Base-by-base conservation (phyloP, 257 asterid species). In the Lycium barbarum region DNA sequence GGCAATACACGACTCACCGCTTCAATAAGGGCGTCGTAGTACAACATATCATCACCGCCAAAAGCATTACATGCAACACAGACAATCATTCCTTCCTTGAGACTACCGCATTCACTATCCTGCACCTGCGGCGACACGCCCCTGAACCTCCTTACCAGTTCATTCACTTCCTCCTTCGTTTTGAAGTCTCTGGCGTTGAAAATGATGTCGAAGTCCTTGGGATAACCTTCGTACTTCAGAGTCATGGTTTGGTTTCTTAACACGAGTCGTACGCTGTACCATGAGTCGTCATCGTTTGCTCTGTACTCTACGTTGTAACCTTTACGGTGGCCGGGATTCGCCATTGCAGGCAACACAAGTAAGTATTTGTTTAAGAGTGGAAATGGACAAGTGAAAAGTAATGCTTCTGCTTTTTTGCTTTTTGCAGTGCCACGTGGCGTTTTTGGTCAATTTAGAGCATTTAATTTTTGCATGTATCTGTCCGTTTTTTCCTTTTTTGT, bases 11-110 rank as follows among this genome's bases (percentile, higher is more conserved):
- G 33, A 66, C 88, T 80, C 89, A 91, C 94, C 35, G 74, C 92
- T 7, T 93, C 94, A 80, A 93, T 84, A 74, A 87, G 86, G 38
- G 93, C 96, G 68, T 93, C 96, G 87, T 80, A 90, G 81, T 84
- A 91, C 70, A 89, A 87, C 79, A 91, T 88, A 61, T 93, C 93
- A 38, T 89, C 90, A 57, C 18, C 35, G 18, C 43, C 33, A 63
- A 22, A 53, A 40, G 87, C 85, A 51, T 86, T 86, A 49, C 85
- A 83, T 10, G 91, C 84, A n/a, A 92, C 96, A 84, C 93, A 93
- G 1, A 91, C 90, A 12, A 65, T 71, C 80, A 83, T 82, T 8
- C 94, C 93, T 55, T 84, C 47, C 9, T 58, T 45, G 40, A 88
- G 62, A 57, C 33, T 70, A 12, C 79, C 65, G 68, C 92, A 88